Base-by-base conservation (phyloP, 2,329 filamentous ascomycete genomes). In the Dissoconium aciculare region DNA sequence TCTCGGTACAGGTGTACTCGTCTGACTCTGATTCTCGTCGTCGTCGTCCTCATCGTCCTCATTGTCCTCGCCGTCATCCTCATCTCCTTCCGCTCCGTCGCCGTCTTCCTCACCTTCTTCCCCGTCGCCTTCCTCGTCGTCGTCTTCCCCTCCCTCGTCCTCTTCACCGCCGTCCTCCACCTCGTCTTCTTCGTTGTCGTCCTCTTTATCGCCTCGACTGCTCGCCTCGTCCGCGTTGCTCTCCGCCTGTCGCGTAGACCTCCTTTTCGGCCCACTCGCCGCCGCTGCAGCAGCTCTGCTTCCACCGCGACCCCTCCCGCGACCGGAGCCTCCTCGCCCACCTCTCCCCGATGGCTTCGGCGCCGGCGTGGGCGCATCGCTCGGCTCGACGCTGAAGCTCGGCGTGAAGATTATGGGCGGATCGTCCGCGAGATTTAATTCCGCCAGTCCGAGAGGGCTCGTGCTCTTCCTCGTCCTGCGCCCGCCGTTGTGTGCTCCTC, bases 341-440 rank as follows among this genome's bases (percentile, higher is more conserved):
- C n/a, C n/a, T n/a, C n/a, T n/a, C n/a, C n/a, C n/a, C n/a, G n/a
- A n/a, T n/a, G n/a, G n/a, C 27, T 32, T 34, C 17, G 32, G 32
- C 15, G 38, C 33, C 12, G 45, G 39, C 11, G 41, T 43, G 3
- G 38, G 38, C 11, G 39, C 38, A 26, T 48, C 44, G 14, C 38
- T 42, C 1, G 42, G 43, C 34, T 48, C 46, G 14, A 50, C 38
- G 26, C 44, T 46, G 30, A 55, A 49, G 17, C 39, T 46, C 4
- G 51, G 48, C 26, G 49, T 46, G 31, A 54, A 55, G 1, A 45
- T 33, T 11, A 54, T 37, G 3, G 53, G 53, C 13, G 47, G 36
- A 12, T 48, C 44, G 4, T 44, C 41, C 8, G 45, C 43, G 14
- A 51, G 28, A 16, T 54, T 48, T 9, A 56, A 17, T 11, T 54